A percentile compares a stretch with the other conserved stretches of the same genome.
Evolutionary conservation across 805 yeast genomes (phyloP).

Genomic region (Metschnikowia arizonensis): DNA sequence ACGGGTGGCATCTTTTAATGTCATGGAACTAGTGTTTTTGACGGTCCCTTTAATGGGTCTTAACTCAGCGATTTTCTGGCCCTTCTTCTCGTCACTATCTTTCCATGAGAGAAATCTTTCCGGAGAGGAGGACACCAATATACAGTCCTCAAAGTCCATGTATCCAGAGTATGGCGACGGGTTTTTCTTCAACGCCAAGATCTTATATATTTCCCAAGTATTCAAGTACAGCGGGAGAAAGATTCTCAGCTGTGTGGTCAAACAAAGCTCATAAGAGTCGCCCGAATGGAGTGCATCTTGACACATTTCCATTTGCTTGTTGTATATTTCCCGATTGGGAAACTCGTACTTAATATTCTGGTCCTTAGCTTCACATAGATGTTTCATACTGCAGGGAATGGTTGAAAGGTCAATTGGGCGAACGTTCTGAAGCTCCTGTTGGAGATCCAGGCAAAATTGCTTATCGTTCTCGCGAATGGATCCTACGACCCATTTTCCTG

Average conservation of each 20-base stretch:
- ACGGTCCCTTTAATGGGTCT: constrained; percentile 98
- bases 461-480: constrained; percentile 39
- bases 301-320: constrained; percentile 53
- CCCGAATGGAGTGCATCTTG: constrained; percentile 70
- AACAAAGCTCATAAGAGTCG: constrained; percentile 89
- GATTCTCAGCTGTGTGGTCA: constrained; percentile 71
- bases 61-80: constrained; percentile 55
- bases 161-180: constrained; percentile 93
- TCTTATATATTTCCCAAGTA: constrained; percentile 80
- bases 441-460: constrained; percentile 28
- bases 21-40: constrained; percentile 53
- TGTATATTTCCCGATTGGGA: constrained; percentile 56
- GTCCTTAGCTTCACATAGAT: constrained; percentile 22
- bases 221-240: constrained; percentile 44
- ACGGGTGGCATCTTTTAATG: constrained; percentile 53
- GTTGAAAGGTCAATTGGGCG: constrained; percentile 16
- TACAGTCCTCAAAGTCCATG: constrained; percentile 61
- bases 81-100: constrained; percentile 26
- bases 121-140: constrained; percentile 84
- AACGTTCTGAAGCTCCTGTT: constrained; percentile 10
- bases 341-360: constrained; percentile 32
- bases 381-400: constrained; percentile 25
- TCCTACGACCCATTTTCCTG: constrained; percentile 46
- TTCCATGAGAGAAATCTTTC: constrained; percentile 88
- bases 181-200: constrained; percentile 57